A percentile compares a stretch with the other conserved stretches of the same genome.
Evolutionary conservation across 2,329 filamentous ascomycete genomes (phyloP).

Genomic region (Decorospora gaudefroyi): DNA sequence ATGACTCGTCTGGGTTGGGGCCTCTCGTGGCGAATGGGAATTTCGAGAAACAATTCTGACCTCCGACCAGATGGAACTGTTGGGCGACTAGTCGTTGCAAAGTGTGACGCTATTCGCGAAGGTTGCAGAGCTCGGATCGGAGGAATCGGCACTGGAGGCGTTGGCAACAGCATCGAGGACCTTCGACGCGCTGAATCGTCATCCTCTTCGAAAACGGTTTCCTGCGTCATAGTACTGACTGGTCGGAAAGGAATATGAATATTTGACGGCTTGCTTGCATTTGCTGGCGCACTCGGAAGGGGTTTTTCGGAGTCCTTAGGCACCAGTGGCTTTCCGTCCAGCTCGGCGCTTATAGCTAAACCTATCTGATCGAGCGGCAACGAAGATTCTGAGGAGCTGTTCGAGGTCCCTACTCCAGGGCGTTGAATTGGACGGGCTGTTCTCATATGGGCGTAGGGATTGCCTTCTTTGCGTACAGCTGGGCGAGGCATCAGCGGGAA

Average conservation of each 20-base stretch:
- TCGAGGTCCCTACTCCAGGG: conserved; percentile 27
- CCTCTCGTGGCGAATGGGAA: conserved; percentile 39
- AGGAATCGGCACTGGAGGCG: conserved; percentile 39
- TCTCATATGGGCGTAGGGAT: no score
- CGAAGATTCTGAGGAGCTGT: conserved; percentile 27
- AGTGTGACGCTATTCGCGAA: conserved; percentile 27
- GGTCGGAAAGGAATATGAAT: conserved; percentile 24
- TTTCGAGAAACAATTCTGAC: conserved; percentile 40
- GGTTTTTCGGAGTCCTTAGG: conserved; percentile 15
- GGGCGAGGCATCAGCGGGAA: conserved; percentile 26
- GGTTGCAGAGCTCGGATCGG: conserved; percentile 44
- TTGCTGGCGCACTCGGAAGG: no score
- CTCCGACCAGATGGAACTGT: conserved; percentile 18
- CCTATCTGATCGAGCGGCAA: conserved; percentile 44
- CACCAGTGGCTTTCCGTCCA: conserved; percentile 33
- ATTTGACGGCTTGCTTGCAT: conserved; percentile 12
- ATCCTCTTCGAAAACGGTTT: conserved; percentile 49
- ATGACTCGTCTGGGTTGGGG: conserved; percentile 26
- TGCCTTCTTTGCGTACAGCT: conserved; percentile 12
- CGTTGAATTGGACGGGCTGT: conserved; percentile 21
- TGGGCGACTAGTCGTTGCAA: conserved; percentile 11
- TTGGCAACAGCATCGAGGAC: conserved; percentile 38
- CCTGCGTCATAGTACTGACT: conserved; percentile 41
- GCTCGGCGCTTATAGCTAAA: conserved; percentile 45
- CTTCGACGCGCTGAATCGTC: conserved; percentile 27